Evolutionary conservation across 2,329 filamentous ascomycete species (phyloP), one percentile per base, ranked within the genome.

Genomic region (Alternaria alternata): DNA sequence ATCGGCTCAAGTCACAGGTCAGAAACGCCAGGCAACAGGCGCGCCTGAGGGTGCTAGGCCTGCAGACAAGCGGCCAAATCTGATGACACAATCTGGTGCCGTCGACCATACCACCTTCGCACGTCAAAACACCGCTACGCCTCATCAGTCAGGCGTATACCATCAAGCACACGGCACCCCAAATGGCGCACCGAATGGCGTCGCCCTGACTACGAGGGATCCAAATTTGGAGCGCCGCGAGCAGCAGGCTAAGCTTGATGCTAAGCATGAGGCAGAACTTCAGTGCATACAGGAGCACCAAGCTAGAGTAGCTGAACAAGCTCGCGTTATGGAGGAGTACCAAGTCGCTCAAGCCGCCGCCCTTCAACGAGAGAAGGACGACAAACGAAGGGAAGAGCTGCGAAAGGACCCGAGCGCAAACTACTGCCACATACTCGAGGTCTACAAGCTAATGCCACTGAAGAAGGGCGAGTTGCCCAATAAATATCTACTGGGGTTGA

Each of bases 351-450:
- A 24, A 3, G 42, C 28, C 14, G 43, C 42, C 16, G 30, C 47
- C 1, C 43, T 59, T n/a, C 42, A 61, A 34, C 47, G 30, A 9
- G 34, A 63, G 36, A 39, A 43, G 24, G 43, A 52, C 12, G 11
- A 44, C 4, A 26, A 18, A 2, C 63, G 63, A 20, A 58, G 32
- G 6, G 39, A 46, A 8, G 46, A 63, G 16, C 57, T 65, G 2
- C 28, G 34, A 4, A 53, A 53, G 12, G 62, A 70, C 8, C 36
- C 48, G 0, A 60, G 43, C 43, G 59, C 62, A 0, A 53, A 62
- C 6, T 68, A 59, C 9, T 47, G 57, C 14, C 56, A 63, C 43
- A 60, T 65, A 30, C 41, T 48, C 9, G 64, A 68, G 14, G 53
- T 57, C 0, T 43, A 44, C 9, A 18, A 36, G 16, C 5, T 57